These are phyloP conservation scores for Neofusicoccum ribis DNA, from an alignment of 2,329 filamentous ascomycete genomes.

Conservation along the genomic window DNA sequence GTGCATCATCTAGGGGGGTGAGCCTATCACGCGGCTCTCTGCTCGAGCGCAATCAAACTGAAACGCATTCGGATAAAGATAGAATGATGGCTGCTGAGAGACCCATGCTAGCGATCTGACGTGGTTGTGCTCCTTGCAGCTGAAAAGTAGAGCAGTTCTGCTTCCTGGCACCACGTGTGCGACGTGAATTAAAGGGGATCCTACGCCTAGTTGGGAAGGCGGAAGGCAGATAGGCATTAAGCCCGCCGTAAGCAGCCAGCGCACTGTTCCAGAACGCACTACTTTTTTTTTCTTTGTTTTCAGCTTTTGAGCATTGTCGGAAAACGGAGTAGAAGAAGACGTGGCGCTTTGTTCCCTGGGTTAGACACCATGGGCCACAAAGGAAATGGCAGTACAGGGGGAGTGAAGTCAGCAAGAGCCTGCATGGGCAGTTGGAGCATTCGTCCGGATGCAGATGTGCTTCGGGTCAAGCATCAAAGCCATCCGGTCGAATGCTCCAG, in stretches of 20 bases:
- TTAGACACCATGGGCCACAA: no score
- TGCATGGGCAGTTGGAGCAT: no score
- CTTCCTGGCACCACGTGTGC: background rate
- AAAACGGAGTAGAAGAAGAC: background rate
- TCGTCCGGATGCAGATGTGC: no score
- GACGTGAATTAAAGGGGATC: background rate
- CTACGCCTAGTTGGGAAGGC: background rate
- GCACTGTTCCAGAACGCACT: background rate
- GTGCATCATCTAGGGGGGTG: no score
- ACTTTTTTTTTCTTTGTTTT: background rate
- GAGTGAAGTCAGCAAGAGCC: no score
- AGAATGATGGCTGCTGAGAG: background rate
- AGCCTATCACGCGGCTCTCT: background rate
- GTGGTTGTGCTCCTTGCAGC: no score
- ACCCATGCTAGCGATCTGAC: background rate
- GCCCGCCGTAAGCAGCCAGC: background rate
- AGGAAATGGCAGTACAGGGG: no score
- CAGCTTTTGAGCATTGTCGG: background rate
- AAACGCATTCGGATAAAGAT: background rate
- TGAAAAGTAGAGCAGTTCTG: background rate
- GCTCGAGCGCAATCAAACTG: background rate
- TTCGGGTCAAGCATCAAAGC: no score
- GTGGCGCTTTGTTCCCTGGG: no score
- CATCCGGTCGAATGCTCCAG: no score
- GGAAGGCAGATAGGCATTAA: background rate